These are phyloP conservation scores for Russula olivacea DNA, from an alignment of 768 basidiomycete genomes.

Conservation along the genomic window DNA sequence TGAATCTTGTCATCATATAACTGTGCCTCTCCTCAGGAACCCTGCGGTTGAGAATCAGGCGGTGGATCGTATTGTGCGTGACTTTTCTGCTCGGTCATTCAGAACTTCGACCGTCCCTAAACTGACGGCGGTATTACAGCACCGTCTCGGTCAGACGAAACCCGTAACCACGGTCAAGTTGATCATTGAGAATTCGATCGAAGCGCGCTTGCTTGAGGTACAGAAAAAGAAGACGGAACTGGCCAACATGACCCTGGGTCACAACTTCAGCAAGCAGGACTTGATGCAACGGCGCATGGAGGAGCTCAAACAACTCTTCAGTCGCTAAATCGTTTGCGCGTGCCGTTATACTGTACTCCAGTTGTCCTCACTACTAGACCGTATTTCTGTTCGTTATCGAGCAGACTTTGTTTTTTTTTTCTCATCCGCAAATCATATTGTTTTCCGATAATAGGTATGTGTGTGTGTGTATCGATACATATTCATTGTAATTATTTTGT, in stretches of 20 bases:
- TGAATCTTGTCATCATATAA: not conserved
- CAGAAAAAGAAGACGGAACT: constrained; percentile 92
- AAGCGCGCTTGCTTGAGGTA: constrained; percentile 85
- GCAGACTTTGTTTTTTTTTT: not conserved
- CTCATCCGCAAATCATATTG: constrained; percentile 10
- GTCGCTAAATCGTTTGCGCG: constrained; percentile 28
- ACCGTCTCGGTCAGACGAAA: constrained; percentile 90
- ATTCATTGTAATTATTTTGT: constrained; percentile 16
- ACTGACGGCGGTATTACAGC: constrained; percentile 41
- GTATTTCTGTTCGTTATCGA: constrained; percentile 1
- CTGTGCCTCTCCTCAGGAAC: constrained; percentile 52
- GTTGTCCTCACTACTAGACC: not conserved
- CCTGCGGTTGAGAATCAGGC: constrained; percentile 97
- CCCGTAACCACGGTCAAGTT: constrained; percentile 90
- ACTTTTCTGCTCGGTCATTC: constrained; percentile 19
- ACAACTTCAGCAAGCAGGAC: constrained; percentile 83
- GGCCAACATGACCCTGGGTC: constrained; percentile 89
- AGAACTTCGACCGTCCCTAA: not conserved
- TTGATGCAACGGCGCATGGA: constrained; percentile 82
- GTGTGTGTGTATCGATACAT: constrained; percentile 17
- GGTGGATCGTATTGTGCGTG: constrained; percentile 87
- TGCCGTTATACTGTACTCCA: not conserved
- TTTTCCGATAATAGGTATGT: constrained; percentile 16
- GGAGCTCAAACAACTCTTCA: constrained; percentile 75
- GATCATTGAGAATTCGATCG: constrained; percentile 92